phyloP scores from a whole-genome alignment of 352 stramenopile species.

The Pythium guiyangense region DNA sequence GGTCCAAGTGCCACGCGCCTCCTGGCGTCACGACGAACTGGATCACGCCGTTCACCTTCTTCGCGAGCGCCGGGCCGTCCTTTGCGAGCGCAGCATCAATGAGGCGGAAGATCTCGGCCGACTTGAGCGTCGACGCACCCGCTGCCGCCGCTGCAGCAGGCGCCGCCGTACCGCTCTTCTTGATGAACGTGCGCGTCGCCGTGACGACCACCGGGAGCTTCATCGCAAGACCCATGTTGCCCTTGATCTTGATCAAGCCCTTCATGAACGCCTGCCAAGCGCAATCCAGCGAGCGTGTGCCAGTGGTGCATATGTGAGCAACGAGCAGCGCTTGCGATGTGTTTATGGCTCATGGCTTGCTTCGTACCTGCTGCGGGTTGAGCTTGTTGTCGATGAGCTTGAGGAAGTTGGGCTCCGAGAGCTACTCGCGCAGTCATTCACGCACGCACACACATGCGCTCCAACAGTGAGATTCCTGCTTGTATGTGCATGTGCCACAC shows the following conservation, averaged over 20 bases:
- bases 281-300: neutral
- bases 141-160: constrained; percentile 18
- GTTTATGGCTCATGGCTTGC: too few relatives aligned
- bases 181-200: constrained; percentile 75
- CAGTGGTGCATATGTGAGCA: neutral
- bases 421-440: too few relatives aligned
- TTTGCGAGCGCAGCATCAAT: constrained; percentile 54
- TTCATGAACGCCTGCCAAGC: constrained; percentile 86
- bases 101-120: constrained; percentile 63
- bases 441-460: neutral
- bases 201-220: constrained; percentile 91
- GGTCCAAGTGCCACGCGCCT: constrained; percentile 72
- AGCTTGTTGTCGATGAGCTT: constrained; percentile 85
- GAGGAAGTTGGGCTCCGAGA: constrained; percentile 73
- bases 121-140: constrained; percentile 35
- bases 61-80: constrained; percentile 50
- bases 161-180: constrained; percentile 37
- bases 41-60: constrained; percentile 81
- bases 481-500: neutral
- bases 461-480: too few relatives aligned
- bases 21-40: constrained; percentile 73
- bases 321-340: neutral
- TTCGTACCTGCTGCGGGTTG: constrained; percentile 87
- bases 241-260: constrained; percentile 93
- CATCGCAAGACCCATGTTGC: constrained; percentile 93